Percentiles rank a stretch among this genome's conserved stretches.
Evolutionary conservation across 257 asterid species (phyloP).

Genomic region (Cordia subcordata): DNA sequence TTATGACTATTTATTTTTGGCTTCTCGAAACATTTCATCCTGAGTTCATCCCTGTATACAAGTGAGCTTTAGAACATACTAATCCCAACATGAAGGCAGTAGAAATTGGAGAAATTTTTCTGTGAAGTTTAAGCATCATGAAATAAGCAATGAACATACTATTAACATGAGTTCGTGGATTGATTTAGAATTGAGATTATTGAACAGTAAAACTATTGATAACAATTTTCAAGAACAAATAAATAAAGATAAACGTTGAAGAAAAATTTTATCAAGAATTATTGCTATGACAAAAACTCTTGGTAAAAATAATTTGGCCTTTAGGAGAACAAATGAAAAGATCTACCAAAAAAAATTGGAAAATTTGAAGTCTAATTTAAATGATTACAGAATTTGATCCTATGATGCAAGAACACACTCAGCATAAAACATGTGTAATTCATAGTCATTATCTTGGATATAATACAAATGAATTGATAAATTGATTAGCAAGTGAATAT

Average conservation of each 20-base stretch:
- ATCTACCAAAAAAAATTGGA: background rate
- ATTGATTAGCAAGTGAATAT: background rate
- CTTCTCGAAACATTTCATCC: too few relatives aligned
- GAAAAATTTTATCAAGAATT: background rate
- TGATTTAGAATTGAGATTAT: background rate
- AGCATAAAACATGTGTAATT: background rate
- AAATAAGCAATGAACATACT: background rate
- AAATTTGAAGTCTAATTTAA: background rate
- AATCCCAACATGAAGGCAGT: too few relatives aligned
- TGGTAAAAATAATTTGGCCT: background rate
- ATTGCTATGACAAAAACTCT: background rate
- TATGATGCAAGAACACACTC: constrained; percentile 2
- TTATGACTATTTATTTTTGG: too few relatives aligned
- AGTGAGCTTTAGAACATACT: too few relatives aligned
- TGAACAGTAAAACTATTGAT: background rate
- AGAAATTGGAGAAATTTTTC: too few relatives aligned
- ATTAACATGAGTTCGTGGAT: background rate
- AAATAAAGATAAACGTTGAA: background rate
- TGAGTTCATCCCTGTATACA: too few relatives aligned
- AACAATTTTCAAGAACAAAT: constrained; percentile 1
- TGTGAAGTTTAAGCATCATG: too few relatives aligned
- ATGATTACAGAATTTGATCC: too few relatives aligned
- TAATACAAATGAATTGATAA: constrained; percentile 10
- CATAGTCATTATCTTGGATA: constrained; percentile 4
- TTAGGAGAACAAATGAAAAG: background rate